A percentile compares a stretch with the other conserved stretches of the same genome.
Evolutionary conservation across 495 filamentous ascomycete species (phyloP).

Genomic region (Trichoderma orchidacearum): DNA sequence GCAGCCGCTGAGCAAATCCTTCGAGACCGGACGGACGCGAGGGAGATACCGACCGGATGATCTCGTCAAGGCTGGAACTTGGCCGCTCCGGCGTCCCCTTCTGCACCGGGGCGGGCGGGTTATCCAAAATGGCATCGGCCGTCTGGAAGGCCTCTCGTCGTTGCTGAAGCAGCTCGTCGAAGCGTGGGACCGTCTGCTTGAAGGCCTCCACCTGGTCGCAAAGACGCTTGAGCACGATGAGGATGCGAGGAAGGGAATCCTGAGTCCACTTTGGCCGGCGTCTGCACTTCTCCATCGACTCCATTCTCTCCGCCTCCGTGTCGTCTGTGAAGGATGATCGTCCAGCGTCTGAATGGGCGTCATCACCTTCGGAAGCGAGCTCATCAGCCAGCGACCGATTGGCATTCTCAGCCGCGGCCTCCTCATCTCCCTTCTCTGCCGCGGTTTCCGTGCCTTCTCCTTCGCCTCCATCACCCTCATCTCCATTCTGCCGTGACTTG

Average conservation of each 20-base stretch:
- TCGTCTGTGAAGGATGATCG: constrained; percentile 8
- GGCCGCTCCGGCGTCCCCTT: constrained; percentile 14
- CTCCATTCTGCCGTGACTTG: background rate
- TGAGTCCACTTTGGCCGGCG: constrained; percentile 34
- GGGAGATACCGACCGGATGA: constrained; percentile 22
- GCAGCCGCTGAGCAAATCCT: constrained; percentile 40
- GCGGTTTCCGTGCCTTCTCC: background rate
- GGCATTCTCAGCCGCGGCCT: background rate
- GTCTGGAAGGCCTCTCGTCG: constrained; percentile 54
- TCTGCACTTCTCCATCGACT: constrained; percentile 31
- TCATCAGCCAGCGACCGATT: background rate
- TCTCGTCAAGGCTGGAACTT: constrained; percentile 14
- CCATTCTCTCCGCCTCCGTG: constrained; percentile 28
- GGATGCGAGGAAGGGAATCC: constrained; percentile 31
- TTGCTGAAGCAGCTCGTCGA: constrained; percentile 62
- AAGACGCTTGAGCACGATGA: constrained; percentile 39
- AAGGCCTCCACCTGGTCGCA: constrained; percentile 52
- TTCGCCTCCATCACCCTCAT: background rate
- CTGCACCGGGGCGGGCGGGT: background rate
- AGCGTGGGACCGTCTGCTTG: constrained; percentile 55
- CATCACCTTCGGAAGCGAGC: background rate
- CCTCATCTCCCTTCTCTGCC: constrained; percentile 4
- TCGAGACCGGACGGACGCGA: constrained; percentile 34
- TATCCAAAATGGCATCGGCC: constrained; percentile 21
- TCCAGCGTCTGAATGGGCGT: background rate